Percentiles rank a stretch among this genome's conserved stretches.
phyloP scores from a whole-genome alignment of 495 filamentous ascomycete genomes.

The Penicillium dipodomyicola region DNA sequence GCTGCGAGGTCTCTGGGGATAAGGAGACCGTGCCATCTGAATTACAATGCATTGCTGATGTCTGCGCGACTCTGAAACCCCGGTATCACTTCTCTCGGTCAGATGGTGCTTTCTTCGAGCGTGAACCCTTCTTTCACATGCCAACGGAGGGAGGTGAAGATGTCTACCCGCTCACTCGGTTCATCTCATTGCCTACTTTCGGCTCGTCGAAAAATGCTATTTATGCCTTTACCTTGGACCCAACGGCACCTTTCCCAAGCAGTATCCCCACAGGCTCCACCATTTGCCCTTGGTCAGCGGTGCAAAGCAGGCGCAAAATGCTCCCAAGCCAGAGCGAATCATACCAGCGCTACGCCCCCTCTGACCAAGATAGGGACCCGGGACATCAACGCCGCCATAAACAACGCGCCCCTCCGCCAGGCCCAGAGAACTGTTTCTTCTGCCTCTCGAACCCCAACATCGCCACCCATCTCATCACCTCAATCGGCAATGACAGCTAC shows the following conservation, averaged over 20 bases:
- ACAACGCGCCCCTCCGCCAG: slow-evolving; percentile 57
- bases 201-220: slow-evolving; percentile 77
- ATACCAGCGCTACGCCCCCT: slow-evolving; percentile 58
- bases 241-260: slow-evolving; percentile 53
- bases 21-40: slow-evolving; percentile 37
- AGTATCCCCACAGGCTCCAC: slow-evolving; percentile 67
- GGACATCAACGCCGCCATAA: slow-evolving; percentile 47
- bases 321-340: slow-evolving; percentile 50
- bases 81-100: slow-evolving; percentile 83
- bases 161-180: slow-evolving; percentile 67
- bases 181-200: slow-evolving; percentile 79
- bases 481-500: slow-evolving; percentile 80
- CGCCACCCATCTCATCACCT: slow-evolving; percentile 82
- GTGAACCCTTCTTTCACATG: slow-evolving; percentile 86
- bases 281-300: slow-evolving; percentile 61
- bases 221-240: slow-evolving; percentile 81
- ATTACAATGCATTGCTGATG: slow-evolving; percentile 63
- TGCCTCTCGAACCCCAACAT: slow-evolving; percentile 82
- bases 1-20: slow-evolving; percentile 48
- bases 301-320: slow-evolving; percentile 57
- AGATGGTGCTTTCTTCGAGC: slow-evolving; percentile 71
- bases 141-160: slow-evolving; percentile 53
- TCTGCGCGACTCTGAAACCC: slow-evolving; percentile 73
- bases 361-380: slow-evolving; percentile 27
- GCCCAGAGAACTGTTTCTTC: slow-evolving; percentile 86